Evolutionary conservation across 495 filamentous ascomycete species (phyloP).

Genomic region (Podospora pseudopauciseta): DNA sequence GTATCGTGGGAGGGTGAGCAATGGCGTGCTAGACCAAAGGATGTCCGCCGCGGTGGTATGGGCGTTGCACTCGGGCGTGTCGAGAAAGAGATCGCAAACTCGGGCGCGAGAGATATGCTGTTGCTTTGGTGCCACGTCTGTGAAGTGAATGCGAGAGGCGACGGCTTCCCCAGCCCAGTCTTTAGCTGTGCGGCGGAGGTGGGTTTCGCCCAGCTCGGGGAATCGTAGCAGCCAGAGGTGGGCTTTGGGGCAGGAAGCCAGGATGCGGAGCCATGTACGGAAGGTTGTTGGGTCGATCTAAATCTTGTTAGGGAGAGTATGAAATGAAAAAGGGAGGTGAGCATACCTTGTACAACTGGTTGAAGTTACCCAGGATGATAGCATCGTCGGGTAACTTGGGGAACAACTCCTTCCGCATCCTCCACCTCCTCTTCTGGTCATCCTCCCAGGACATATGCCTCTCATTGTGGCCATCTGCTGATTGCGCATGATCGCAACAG

Average conservation of each 20-base stretch:
- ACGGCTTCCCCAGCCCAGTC: constrained; percentile 83
- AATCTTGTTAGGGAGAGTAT: not conserved
- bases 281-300: constrained; percentile 98
- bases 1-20: constrained; percentile 91
- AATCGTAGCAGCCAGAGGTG: constrained; percentile 96
- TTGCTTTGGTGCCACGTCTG: constrained; percentile 92
- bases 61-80: constrained; percentile 97
- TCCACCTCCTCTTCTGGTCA: constrained; percentile 80
- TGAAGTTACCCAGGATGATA: constrained; percentile 96
- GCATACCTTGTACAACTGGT: constrained; percentile 95
- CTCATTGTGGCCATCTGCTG: constrained; percentile 72
- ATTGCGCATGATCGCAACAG: constrained; percentile 96
- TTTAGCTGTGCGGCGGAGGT: constrained; percentile 74
- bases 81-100: constrained; percentile 89
- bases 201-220: constrained; percentile 85
- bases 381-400: constrained; percentile 76
- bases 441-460: constrained; percentile 71
- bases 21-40: constrained; percentile 90
- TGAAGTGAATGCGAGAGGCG: constrained; percentile 90
- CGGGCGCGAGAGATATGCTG: constrained; percentile 90
- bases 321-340: not conserved
- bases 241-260: constrained; percentile 80
- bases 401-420: constrained; percentile 93
- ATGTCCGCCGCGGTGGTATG: constrained; percentile 98
- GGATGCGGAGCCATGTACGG: constrained; percentile 91